A percentile compares a stretch with the other conserved stretches of the same genome.
These are phyloP conservation scores for Arthrinium puccinioides DNA, from an alignment of 2,329 filamentous ascomycete genomes.

Conservation along the genomic window DNA sequence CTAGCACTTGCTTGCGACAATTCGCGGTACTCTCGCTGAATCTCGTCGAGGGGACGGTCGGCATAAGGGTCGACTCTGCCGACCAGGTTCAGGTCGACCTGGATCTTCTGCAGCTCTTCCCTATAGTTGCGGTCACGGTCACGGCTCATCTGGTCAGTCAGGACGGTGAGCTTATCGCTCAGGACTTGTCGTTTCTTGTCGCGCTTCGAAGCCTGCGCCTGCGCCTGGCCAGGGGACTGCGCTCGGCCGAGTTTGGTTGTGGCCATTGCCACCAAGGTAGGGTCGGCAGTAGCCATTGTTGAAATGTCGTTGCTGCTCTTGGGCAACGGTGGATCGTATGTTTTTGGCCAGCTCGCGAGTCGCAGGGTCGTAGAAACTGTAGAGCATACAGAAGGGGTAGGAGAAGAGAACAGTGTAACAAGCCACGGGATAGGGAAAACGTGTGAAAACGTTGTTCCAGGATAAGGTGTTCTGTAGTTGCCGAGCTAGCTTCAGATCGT, in stretches of 20 bases:
- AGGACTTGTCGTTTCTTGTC: slow-evolving; percentile 84
- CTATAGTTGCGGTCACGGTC: slow-evolving; percentile 81
- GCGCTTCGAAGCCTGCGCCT: slow-evolving; percentile 56
- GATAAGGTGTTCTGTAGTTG: no score
- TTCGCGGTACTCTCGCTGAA: slow-evolving; percentile 33
- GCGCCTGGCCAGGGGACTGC: not conserved
- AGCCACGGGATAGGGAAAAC: no score
- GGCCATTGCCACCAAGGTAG: not conserved
- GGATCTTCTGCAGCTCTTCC: slow-evolving; percentile 84
- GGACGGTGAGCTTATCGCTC: slow-evolving; percentile 67
- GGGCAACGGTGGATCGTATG: no score
- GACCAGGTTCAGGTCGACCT: slow-evolving; percentile 41
- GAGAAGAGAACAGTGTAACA: no score
- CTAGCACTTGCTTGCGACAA: slow-evolving; percentile 27
- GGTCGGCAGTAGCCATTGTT: slow-evolving; percentile 2
- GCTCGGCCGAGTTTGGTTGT: not conserved
- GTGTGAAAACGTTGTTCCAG: no score
- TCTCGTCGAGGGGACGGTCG: slow-evolving; percentile 35
- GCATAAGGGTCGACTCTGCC: slow-evolving; percentile 70
- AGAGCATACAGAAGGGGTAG: no score
- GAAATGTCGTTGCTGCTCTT: no score
- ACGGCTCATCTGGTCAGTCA: slow-evolving; percentile 70
- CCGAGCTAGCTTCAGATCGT: no score
- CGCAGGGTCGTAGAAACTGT: no score
- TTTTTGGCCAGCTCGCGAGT: no score